A percentile compares a stretch with the other conserved stretches of the same genome.
phyloP scores from a whole-genome alignment of 352 stramenopile species.

The Phytophthora sojae region DNA sequence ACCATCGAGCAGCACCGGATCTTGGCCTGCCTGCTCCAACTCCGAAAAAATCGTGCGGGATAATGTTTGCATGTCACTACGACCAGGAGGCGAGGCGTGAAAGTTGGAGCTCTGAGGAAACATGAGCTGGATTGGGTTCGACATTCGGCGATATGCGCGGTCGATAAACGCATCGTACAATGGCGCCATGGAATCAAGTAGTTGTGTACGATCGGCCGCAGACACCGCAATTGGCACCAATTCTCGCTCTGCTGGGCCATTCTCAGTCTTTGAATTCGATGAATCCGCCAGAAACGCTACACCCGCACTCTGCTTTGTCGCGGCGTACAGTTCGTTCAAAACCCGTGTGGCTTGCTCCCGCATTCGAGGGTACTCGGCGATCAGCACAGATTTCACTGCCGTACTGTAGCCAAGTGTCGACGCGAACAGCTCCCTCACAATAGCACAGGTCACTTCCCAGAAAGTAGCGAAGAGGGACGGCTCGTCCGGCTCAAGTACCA shows the following conservation, averaged over 20 bases:
- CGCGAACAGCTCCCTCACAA: constrained; percentile 75
- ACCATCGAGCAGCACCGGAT: constrained; percentile 63
- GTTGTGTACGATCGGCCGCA: constrained; percentile 57
- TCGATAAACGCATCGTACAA: constrained; percentile 81
- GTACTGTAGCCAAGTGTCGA: constrained; percentile 66
- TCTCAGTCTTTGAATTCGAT: neutral
- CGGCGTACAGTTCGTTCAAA: constrained; percentile 63
- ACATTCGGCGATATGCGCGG: constrained; percentile 63
- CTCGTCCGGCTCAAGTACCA: constrained; percentile 79
- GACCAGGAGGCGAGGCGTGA: constrained; percentile 79
- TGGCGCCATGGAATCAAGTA: constrained; percentile 75
- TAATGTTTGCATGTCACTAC: constrained; percentile 86
- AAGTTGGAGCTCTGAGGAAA: constrained; percentile 88
- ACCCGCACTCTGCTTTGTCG: constrained; percentile 52
- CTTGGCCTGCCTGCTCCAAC: constrained; percentile 69
- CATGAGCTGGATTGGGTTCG: constrained; percentile 88
- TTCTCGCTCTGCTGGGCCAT: constrained; percentile 4
- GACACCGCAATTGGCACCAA: constrained; percentile 51
- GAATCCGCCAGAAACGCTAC: constrained; percentile 37
- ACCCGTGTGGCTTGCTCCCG: constrained; percentile 74
- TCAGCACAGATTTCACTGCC: constrained; percentile 72
- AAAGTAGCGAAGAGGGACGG: constrained; percentile 85
- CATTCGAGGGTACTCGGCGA: constrained; percentile 83
- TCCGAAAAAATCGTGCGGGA: constrained; percentile 77
- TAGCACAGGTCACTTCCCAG: constrained; percentile 86